Base-by-base conservation (phyloP, 2,329 filamentous ascomycete species). In the Neofusicoccum sp. region DNA sequence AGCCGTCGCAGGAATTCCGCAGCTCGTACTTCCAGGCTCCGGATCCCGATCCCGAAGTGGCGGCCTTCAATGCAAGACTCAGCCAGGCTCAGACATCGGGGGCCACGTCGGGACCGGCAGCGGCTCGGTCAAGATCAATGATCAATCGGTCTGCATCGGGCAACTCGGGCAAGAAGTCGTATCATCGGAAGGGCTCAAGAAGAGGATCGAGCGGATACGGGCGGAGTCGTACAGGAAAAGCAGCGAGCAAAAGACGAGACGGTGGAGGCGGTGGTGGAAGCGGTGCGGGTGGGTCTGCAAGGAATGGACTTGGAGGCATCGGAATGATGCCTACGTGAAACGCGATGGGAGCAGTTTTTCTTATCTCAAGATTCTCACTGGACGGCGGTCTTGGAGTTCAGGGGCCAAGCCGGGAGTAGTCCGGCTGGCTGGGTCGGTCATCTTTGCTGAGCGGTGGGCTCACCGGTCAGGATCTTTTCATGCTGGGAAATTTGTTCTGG, bases 271-370 rank as follows among this genome's bases (percentile, higher is more conserved):
- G 34, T 5, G 38, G 51, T 36, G 38, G 58, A 20, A 63, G 60
- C n/a, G 58, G 62, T 28, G 61, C 64, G 16, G 63, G 61, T 47
- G 64, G 61, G 20, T 20, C 20, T 20, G 20, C 20, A 20, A 20
- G 20, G 20, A 20, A 20, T 20, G 20, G 20, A 20, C 20, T 20
- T 16, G 66, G 65, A 34, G 68, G 70, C 38, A 76, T 76, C 63
- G 70, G 69, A 26, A 72, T 75, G 70, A 76, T 76, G 74, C 74
- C 74, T 14, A 70, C 67, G 24, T 75, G 63, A 72, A 44, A 16
- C 51, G 3, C 12, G 24, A 26, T n/a, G 36, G 24, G 33, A 60
- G n/a, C 20, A 33, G 38, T 43, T 56, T 56, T 12, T 24, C 40
- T 33, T 24, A 33, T 28, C 36, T 38, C 44, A 36, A 43, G 24